Evolutionary conservation across 2,329 filamentous ascomycete species (phyloP), one percentile per base, ranked within the genome.

Genomic region (Aspergillus intermedius): DNA sequence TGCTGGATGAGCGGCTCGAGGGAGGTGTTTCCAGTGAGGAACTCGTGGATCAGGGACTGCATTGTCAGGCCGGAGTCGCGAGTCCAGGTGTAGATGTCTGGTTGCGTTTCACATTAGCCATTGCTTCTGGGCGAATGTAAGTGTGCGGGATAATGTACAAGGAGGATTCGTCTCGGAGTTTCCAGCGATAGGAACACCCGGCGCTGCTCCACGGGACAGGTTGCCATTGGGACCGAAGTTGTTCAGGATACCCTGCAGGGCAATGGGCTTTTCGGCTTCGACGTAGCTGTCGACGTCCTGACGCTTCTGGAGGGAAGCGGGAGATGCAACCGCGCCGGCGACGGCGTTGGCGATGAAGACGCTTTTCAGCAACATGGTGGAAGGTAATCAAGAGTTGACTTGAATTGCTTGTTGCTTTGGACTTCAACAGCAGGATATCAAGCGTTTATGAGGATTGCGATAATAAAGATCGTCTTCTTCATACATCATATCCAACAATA

Each of bases 21-120:
- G 13, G 70, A 68, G 1, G 71, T 67, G 54, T 84, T 77, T 44
- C 83, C 85, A 37, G 68, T 71, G 48, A 80, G 70, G n/a, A 88
- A 84, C 10, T 78, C 75, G 56, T 89, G 86, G 8, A 86, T 73
- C 10, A 90, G 69, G 30, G 73, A 73, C 68, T 87, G 87, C 71
- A 85, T 80, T 2, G 82, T 81, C 23, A 90, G 74, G 21, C 83
- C 83, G 17, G 83, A 77, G 62, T 91, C 87, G 63, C 87, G 73
- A 1, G 83, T 88, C 86, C 87, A 90, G 21, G 21, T 22, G 21
- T 22, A 22, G 21, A 22, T 22, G 21, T 22, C 21, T 22, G 21
- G 17, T 19, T 19, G 17, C 17, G 17, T 19, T 19, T 19, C 17
- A 19, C 17, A 19, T 19, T 19, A 19, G 17, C 17, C 17, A 19